Percentiles rank a stretch among this genome's conserved stretches.
phyloP scores from a whole-genome alignment of 106 monocot genomes.

The Gastrodia elata region DNA sequence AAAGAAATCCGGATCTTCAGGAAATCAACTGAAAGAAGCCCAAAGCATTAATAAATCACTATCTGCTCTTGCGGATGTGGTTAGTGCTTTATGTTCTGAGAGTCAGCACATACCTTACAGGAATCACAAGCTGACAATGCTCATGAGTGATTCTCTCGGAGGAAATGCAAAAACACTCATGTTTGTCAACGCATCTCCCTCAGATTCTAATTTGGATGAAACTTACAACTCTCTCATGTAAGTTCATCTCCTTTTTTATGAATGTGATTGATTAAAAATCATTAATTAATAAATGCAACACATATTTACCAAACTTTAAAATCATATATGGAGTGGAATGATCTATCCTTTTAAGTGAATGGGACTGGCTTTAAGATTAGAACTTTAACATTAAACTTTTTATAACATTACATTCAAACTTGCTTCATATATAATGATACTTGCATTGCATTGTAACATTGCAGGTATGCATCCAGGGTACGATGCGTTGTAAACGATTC shows the following conservation, averaged over 20 bases:
- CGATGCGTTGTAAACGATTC: slow-evolving; percentile 82
- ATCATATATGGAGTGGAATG: too few relatives aligned
- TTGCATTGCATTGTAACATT: background rate
- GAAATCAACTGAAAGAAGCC: slow-evolving; percentile 89
- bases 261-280: too few relatives aligned
- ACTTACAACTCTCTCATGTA: slow-evolving; percentile 85
- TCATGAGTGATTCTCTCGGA: slow-evolving; percentile 97
- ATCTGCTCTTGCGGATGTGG: slow-evolving; percentile 91
- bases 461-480: slow-evolving; percentile 92
- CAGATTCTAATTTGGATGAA: slow-evolving; percentile 86
- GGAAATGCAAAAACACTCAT: slow-evolving; percentile 99
- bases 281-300: too few relatives aligned
- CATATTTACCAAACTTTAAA: too few relatives aligned
- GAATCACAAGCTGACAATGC: slow-evolving; percentile 96
- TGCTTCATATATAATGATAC: too few relatives aligned
- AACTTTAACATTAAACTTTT: too few relatives aligned
- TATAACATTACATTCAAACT: too few relatives aligned
- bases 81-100: slow-evolving; percentile 84
- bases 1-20: slow-evolving; percentile 86
- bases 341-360: too few relatives aligned
- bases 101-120: slow-evolving; percentile 94
- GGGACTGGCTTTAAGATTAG: too few relatives aligned
- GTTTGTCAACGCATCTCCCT: slow-evolving; percentile 95
- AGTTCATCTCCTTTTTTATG: slow-evolving; percentile 10
- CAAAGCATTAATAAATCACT: slow-evolving; percentile 98